Base-by-base conservation (phyloP, 306 rosid genomes). In the Corylus avellana region DNA sequence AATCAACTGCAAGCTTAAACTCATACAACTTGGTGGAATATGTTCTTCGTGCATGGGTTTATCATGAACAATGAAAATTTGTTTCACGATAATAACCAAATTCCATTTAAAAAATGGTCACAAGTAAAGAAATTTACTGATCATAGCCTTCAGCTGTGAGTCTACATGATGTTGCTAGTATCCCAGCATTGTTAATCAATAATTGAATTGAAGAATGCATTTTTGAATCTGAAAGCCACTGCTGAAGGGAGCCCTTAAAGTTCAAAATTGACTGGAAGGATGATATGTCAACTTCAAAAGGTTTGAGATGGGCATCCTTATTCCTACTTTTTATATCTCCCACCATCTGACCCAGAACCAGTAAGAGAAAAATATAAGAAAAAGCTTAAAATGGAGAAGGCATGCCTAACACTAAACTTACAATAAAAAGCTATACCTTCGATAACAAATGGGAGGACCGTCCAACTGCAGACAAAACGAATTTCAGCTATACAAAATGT, bases 171-270 rank as follows among this genome's bases (percentile, higher is more conserved):
- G 92, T 92, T 61, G 97, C 98, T 66, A 94, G 85, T 81, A 92
- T 88, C 79, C 98, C 98, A 73, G 97, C 98, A 78, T 91, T 89
- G 89, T 94, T 94, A 70, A 94, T 85, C 76, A 94, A 84, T 71
- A 94, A 63, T 80, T 92, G 97, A 75, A 92, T 77, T 0, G 98
- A 94, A 90, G 89, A 81, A 89, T 91, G 95, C 93, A 94, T 81
- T 77, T 80, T 73, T 42, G 97, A 88, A 79, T 87, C 85, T 62
- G 78, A 75, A 70, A 94, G 94, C 97, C 98, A 94, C 81, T 84
- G 88, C 81, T 73, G 86, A 79, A 94, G 76, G 61, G 97, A 91
- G 27, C 11, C 73, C 80, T 67, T 85, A 77, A 94, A 94, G 74
- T 83, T 78, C 72, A 84, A 16, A 70, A 86, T 82, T 7, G 97